Evolutionary conservation across 805 yeast species (phyloP).

Genomic region (Ogataea nakhonphanomensis): DNA sequence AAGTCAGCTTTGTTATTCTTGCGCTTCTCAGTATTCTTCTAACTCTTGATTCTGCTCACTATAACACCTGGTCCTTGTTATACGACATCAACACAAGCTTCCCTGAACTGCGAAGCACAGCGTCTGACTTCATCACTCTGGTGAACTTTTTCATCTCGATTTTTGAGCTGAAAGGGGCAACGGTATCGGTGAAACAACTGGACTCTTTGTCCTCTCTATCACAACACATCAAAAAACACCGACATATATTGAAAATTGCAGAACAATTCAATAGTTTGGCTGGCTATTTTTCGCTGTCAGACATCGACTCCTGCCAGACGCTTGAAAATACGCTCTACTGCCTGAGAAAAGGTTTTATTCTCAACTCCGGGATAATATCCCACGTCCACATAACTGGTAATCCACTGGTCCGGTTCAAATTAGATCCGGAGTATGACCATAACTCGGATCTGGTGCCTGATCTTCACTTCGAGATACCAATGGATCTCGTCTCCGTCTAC

Average conservation of each 20-base stretch:
- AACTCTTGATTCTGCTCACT: slow-evolving; percentile 9
- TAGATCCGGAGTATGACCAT: slow-evolving; percentile 5
- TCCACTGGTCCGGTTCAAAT: slow-evolving; percentile 12
- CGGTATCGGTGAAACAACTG: not conserved
- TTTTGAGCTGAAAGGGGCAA: not conserved
- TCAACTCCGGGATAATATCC: slow-evolving; percentile 11
- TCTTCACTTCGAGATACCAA: slow-evolving; percentile 13
- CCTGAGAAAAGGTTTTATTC: slow-evolving; percentile 10
- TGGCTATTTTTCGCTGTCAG: slow-evolving; percentile 2
- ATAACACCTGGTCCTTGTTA: slow-evolving; percentile 18
- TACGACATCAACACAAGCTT: slow-evolving; percentile 16
- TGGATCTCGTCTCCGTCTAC: slow-evolving; percentile 10
- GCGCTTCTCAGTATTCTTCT: slow-evolving; percentile 10
- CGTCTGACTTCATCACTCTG: slow-evolving; percentile 18
- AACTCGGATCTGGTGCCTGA: slow-evolving; percentile 11
- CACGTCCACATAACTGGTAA: slow-evolving; percentile 4
- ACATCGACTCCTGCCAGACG: not conserved
- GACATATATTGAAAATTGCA: slow-evolving; percentile 2
- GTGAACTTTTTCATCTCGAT: slow-evolving; percentile 16
- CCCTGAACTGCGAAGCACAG: slow-evolving; percentile 10
- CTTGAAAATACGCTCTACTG: slow-evolving; percentile 8
- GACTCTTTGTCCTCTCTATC: slow-evolving; percentile 2
- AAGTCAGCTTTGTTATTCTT: slow-evolving; percentile 11
- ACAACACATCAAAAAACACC: slow-evolving; percentile 9
- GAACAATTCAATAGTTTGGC: slow-evolving; percentile 7